These are phyloP conservation scores for Debaryomycetaceae sp. DNA, from an alignment of 1,139 yeast genomes.

Conservation along the genomic window DNA sequence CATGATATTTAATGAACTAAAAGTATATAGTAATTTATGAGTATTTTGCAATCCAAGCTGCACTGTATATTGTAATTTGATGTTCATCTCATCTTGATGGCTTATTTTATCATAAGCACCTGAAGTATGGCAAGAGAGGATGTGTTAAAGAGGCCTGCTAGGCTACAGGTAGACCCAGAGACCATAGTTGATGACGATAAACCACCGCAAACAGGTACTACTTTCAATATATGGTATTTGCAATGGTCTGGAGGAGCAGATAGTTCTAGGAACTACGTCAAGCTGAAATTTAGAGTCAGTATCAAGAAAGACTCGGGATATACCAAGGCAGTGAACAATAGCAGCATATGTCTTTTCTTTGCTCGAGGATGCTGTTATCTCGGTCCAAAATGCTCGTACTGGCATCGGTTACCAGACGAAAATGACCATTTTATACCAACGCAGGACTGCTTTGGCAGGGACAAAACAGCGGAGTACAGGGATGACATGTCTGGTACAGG, in stretches of 20 bases:
- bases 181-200: conserved; percentile 57
- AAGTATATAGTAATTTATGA: not conserved
- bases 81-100: not conserved
- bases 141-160: conserved; percentile 26
- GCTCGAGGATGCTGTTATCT: conserved; percentile 84
- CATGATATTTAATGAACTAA: not conserved
- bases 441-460: conserved; percentile 91
- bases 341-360: conserved; percentile 73
- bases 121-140: not conserved
- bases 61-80: not conserved
- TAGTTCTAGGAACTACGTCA: conserved; percentile 26
- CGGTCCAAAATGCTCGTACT: conserved; percentile 71
- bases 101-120: not conserved
- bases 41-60: not conserved
- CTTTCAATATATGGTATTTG: conserved; percentile 83
- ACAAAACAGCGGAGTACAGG: conserved; percentile 73
- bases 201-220: conserved; percentile 78
- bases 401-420: conserved; percentile 69
- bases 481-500: conserved; percentile 98
- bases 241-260: conserved; percentile 79
- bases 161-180: conserved; percentile 72
- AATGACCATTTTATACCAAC: conserved; percentile 51
- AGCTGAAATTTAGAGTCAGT: conserved; percentile 51
- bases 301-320: conserved; percentile 66
- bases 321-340: conserved; percentile 57